Percentiles rank a stretch among this genome's conserved stretches.
Evolutionary conservation across 495 filamentous ascomycete genomes (phyloP).

Genomic region (Mycothermus thermophilus): DNA sequence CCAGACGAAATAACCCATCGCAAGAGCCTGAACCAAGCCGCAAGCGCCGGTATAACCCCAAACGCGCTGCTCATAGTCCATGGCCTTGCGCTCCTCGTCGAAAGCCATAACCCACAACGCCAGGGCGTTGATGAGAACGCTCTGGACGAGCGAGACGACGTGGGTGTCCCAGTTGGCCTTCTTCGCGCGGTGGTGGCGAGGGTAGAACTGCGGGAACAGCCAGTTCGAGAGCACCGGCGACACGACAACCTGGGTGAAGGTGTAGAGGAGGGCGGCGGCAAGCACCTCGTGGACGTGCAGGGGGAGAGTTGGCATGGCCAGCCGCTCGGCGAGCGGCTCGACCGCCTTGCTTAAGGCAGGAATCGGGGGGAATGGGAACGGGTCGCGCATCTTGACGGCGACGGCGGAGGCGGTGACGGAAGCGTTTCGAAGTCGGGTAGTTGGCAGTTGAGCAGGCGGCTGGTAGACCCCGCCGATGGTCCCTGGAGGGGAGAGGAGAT

Average conservation of each 20-base stretch:
- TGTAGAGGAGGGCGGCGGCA: constrained; percentile 60
- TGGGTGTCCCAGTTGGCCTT: constrained; percentile 93
- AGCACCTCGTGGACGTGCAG: constrained; percentile 84
- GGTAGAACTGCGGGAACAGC: constrained; percentile 62
- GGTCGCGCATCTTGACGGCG: constrained; percentile 46
- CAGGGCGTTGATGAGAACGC: constrained; percentile 56
- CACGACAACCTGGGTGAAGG: constrained; percentile 53
- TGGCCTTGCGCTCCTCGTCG: constrained; percentile 61
- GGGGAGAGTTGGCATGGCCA: constrained; percentile 55
- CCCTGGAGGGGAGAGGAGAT: too few species aligned
- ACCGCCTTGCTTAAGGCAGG: constrained; percentile 38
- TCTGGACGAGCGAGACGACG: constrained; percentile 85
- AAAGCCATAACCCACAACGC: constrained; percentile 72
- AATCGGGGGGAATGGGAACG: constrained; percentile 48
- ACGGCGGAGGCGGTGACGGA: background rate
- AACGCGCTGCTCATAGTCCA: constrained; percentile 63
- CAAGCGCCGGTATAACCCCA: constrained; percentile 79
- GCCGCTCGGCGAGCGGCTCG: constrained; percentile 42
- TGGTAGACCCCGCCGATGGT: too few species aligned
- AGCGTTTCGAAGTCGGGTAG: background rate
- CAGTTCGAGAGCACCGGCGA: constrained; percentile 59
- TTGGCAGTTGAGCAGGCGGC: too few species aligned
- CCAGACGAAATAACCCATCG: constrained; percentile 92
- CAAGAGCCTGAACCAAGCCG: constrained; percentile 72
- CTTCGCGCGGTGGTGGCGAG: constrained; percentile 48